Conservation (phyloP, 2,329 filamentous ascomycete species). For the Colletotrichum sp. region DNA sequence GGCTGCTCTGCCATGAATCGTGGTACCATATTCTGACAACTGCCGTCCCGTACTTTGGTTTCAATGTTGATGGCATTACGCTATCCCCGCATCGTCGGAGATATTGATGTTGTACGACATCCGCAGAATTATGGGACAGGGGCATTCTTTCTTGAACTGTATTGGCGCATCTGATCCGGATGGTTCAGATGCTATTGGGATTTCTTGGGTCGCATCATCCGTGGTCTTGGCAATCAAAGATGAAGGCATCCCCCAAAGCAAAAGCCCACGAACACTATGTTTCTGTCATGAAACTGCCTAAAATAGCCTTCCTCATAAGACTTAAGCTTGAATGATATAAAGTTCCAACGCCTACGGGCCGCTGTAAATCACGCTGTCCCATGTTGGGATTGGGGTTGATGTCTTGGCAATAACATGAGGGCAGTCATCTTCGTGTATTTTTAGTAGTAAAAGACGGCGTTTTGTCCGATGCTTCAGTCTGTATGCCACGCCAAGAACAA, state of each 20-base stretch:
- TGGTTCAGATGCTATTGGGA: not conserved
- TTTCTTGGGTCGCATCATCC: not conserved
- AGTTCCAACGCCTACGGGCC: not conserved
- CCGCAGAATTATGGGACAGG: not conserved
- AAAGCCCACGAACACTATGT: not conserved
- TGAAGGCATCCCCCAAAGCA: not conserved
- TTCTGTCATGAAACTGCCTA: not conserved
- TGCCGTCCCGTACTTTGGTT: not conserved
- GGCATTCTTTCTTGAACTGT: not conserved
- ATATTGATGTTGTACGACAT: not conserved
- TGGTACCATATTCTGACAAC: not conserved
- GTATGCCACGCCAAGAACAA: not conserved
- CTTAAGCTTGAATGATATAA: not conserved
- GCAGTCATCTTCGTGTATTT: not conserved
- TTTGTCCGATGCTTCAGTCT: not conserved
- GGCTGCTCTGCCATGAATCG: not conserved
- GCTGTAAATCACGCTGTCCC: not conserved
- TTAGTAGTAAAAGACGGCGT: not conserved
- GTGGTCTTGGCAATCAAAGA: not conserved
- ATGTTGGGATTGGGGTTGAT: not conserved
- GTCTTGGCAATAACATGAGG: not conserved
- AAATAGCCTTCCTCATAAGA: not conserved
- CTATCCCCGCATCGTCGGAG: not conserved
- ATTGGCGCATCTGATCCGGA: not conserved
- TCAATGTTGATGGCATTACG: not conserved